Evolutionary conservation across 2,329 filamentous ascomycete species (phyloP).

Genomic region (Nigrospora sphaerica): DNA sequence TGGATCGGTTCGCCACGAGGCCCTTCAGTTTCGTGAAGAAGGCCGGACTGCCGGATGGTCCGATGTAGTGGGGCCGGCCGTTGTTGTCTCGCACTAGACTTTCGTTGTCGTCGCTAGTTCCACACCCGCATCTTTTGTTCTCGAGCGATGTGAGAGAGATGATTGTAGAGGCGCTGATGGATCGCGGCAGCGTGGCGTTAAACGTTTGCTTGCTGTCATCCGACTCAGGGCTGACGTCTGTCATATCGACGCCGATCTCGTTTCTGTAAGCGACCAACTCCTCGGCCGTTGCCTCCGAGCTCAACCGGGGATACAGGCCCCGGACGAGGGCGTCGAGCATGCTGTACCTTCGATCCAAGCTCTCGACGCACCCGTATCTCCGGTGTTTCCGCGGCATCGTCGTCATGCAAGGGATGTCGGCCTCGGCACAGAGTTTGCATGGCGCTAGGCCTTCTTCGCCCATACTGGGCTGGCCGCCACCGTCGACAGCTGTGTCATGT

Average conservation of each 20-base stretch:
- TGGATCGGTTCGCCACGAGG: constrained; percentile 7
- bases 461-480: neutral
- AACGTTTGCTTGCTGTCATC: too few species aligned
- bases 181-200: too few species aligned
- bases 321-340: constrained; percentile 33
- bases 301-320: constrained; percentile 30
- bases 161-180: neutral
- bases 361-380: constrained; percentile 38
- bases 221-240: constrained; percentile 14
- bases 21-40: constrained; percentile 12
- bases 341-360: constrained; percentile 31
- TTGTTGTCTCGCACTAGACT: constrained; percentile 12
- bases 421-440: constrained; percentile 30
- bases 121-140: neutral
- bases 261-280: constrained; percentile 31
- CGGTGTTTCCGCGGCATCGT: constrained; percentile 35
- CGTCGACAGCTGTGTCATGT: neutral
- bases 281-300: constrained; percentile 26
- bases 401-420: constrained; percentile 30
- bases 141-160: neutral
- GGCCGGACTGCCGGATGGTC: constrained; percentile 13
- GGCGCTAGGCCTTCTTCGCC: constrained; percentile 14
- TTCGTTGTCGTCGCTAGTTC: constrained; percentile 1
- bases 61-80: constrained; percentile 15
- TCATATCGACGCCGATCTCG: constrained; percentile 27